Evolutionary conservation across 2,329 filamentous ascomycete genomes (phyloP), one percentile per base, ranked within the genome.

Genomic region (Penicillium sclerotigenum): DNA sequence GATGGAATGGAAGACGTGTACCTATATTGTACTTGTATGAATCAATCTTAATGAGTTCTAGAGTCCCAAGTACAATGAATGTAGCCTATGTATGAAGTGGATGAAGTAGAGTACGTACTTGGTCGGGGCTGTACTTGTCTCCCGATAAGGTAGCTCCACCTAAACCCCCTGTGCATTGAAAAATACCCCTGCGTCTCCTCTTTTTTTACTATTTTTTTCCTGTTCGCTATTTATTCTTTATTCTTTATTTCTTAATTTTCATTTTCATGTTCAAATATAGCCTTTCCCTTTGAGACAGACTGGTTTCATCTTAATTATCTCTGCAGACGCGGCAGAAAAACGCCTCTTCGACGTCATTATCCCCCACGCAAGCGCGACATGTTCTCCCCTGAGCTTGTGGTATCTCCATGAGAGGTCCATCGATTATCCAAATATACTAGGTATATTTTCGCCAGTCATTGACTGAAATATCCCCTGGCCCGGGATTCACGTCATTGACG

Each of bases 381-480:
- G 53, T 52, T 52, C 41, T 52, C 40, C 14, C 20, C 31, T 36
- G 46, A 38, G 24, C 18, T 13, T 28, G 47, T 22, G 31, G 38
- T 46, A n/a, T 56, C 41, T 41, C 47, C 8, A 46, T 56, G 53
- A 56, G 53, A 46, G 34, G 26, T 18, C n/a, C 33, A 40, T 40
- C 14, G 4, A 28, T 33, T 20, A 14, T 28, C 4, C 11, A 42
- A 22, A 34, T 24, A 42, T 26, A 20, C 29, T 26, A 20, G 24
- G 34, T 22, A 26, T 36, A 51, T 18, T 16, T 26, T 10, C 13
- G 13, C 40, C n/a, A 40, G 20, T 11, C 2, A 33, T 38, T 31
- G 18, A 18, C 7, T 6, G 29, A 22, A 22, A 33, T 34, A 26
- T 20, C 22, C 11, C 24, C 13, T 29, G 5, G n/a, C 5, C 28